Evolutionary conservation across 108 stramenopile species (phyloP).

Genomic region (Nitzschia sp.): DNA sequence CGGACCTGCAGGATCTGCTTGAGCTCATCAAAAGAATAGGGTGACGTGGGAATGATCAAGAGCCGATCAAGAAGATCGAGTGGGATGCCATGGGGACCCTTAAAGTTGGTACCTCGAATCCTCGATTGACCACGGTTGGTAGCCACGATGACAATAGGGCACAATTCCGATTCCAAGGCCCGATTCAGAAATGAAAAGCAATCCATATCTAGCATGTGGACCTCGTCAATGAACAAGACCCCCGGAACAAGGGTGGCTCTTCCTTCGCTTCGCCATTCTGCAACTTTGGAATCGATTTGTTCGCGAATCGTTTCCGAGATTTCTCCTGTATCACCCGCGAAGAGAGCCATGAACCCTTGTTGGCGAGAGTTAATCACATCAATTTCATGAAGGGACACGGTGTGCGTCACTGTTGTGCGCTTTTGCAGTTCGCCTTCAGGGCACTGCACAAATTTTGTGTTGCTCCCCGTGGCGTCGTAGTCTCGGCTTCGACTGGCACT

Average conservation of each 20-base stretch:
- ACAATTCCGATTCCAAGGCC: conserved; percentile 91
- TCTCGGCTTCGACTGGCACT: conserved; percentile 92
- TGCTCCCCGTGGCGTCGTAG: conserved; percentile 98
- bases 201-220: conserved; percentile 99
- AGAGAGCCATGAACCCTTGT: conserved; percentile 98
- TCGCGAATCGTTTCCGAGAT: conserved; percentile 95
- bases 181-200: conserved; percentile 98
- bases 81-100: conserved; percentile 96
- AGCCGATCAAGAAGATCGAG: conserved; percentile 95
- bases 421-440: conserved; percentile 99
- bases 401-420: conserved; percentile 95
- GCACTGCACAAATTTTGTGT: conserved; percentile 97
- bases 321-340: conserved; percentile 99
- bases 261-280: conserved; percentile 98
- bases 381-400: conserved; percentile 97
- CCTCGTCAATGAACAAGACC: conserved; percentile 99
- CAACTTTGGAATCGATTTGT: conserved; percentile 97
- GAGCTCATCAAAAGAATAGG: conserved; percentile 91
- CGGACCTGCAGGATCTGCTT: conserved; percentile 79
- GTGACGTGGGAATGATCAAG: conserved; percentile 94
- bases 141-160: conserved; percentile 97
- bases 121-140: conserved; percentile 97
- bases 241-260: conserved; percentile 97
- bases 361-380: conserved; percentile 99
- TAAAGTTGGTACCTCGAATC: conserved; percentile 95